Evolutionary conservation across 345 rosid species (phyloP).

Genomic region (Arabidopsis suecica): DNA sequence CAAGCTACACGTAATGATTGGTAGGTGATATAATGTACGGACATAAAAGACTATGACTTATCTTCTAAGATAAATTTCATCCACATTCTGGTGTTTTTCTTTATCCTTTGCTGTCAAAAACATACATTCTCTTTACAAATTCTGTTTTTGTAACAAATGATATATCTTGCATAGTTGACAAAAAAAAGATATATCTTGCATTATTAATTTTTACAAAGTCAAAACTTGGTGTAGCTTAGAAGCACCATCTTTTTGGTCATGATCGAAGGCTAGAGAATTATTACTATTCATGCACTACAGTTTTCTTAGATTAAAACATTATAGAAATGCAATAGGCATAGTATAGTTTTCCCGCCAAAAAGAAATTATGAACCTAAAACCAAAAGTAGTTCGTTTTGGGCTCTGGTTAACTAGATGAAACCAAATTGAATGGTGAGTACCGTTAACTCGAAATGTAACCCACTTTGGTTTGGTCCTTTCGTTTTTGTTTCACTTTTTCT

Average conservation of each 20-base stretch:
- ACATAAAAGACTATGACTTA: not conserved
- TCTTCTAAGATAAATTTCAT: not conserved
- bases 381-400: not conserved
- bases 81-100: not conserved
- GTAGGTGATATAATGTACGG: not conserved
- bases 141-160: not conserved
- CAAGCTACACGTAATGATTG: conserved; percentile 13
- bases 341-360: not conserved
- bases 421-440: not conserved
- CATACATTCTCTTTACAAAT: not conserved
- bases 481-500: too few species aligned
- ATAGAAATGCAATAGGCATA: not conserved
- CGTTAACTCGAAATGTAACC: not conserved
- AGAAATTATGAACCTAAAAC: not conserved
- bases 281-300: not conserved
- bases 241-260: not conserved
- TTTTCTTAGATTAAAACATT: not conserved
- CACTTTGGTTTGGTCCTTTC: not conserved
- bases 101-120: not conserved
- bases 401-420: not conserved
- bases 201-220: not conserved
- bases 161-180: not conserved
- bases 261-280: not conserved
- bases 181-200: too few species aligned
- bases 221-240: not conserved